A percentile compares a stretch with the other conserved stretches of the same genome.
Conservation (phyloP, 768 basidiomycete genomes). For the Lactarius akahatsu region DNA sequence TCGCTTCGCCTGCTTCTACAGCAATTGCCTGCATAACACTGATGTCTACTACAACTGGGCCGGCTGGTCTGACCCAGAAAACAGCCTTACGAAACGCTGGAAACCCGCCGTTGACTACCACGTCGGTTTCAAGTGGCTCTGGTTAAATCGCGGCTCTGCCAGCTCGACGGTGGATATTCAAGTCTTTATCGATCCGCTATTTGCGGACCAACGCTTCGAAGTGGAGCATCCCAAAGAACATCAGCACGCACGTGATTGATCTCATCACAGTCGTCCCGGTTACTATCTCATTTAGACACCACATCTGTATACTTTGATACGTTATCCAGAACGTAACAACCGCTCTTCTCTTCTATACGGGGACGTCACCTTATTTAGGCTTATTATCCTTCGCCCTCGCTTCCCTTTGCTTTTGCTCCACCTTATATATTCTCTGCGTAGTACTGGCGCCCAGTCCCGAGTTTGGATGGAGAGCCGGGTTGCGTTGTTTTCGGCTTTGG, state of each 20-base stretch:
- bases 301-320: background rate
- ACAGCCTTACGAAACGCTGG: conserved; percentile 44
- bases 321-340: background rate
- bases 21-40: conserved; percentile 47
- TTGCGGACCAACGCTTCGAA: conserved; percentile 42
- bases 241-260: too few species aligned
- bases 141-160: conserved; percentile 40
- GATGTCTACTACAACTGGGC: conserved; percentile 46
- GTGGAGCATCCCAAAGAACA: background rate
- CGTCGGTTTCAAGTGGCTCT: conserved; percentile 51
- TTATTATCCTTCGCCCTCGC: background rate
- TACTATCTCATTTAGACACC: background rate
- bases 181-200: conserved; percentile 38
- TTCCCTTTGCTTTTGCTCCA: conserved; percentile 5
- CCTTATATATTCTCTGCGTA: conserved; percentile 27
- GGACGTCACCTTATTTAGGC: background rate
- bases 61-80: conserved; percentile 46
- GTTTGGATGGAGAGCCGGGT: conserved; percentile 17
- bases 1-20: conserved; percentile 18
- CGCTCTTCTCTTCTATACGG: background rate
- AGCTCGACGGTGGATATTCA: conserved; percentile 37
- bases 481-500: conserved; percentile 45
- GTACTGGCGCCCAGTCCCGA: conserved; percentile 31
- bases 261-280: background rate
- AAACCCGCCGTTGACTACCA: conserved; percentile 46